A percentile compares a stretch with the other conserved stretches of the same genome.
Evolutionary conservation across 345 rosid genomes (phyloP).

Genomic region (Hypericum androsaemum): DNA sequence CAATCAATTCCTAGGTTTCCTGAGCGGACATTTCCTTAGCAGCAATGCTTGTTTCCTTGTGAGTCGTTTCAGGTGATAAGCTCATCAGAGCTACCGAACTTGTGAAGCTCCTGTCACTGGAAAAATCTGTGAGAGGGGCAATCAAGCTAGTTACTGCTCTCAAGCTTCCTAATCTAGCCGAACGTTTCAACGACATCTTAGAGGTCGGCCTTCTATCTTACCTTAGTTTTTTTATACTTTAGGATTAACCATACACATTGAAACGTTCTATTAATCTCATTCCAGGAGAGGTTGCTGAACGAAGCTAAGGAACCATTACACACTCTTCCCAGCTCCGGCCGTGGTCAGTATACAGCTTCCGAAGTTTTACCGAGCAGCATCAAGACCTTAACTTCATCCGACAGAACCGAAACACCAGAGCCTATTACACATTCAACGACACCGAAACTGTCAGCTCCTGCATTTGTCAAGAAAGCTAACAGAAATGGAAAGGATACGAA

Average conservation of each 20-base stretch:
- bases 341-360: constrained; percentile 7
- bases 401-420: constrained; percentile 30
- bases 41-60: not conserved
- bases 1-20: no score
- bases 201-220: constrained; percentile 40
- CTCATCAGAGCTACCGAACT: constrained; percentile 76
- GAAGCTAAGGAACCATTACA: constrained; percentile 31
- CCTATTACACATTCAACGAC: constrained; percentile 19
- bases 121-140: constrained; percentile 82
- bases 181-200: constrained; percentile 63
- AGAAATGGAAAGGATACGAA: constrained; percentile 25
- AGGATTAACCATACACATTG: not conserved
- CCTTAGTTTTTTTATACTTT: not conserved
- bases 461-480: constrained; percentile 36
- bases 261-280: not conserved
- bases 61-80: constrained; percentile 55
- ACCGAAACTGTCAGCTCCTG: constrained; percentile 35
- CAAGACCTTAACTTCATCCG: constrained; percentile 14
- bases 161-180: constrained; percentile 89
- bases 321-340: constrained; percentile 11
- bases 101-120: constrained; percentile 56
- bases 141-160: constrained; percentile 78
- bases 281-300: constrained; percentile 64
- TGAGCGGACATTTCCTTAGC: not conserved
- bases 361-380: constrained; percentile 16